A percentile compares a stretch with the other conserved stretches of the same genome.
These are phyloP conservation scores for Phytophthora pseudosyringae DNA, from an alignment of 352 stramenopile genomes.

Conservation along the genomic window DNA sequence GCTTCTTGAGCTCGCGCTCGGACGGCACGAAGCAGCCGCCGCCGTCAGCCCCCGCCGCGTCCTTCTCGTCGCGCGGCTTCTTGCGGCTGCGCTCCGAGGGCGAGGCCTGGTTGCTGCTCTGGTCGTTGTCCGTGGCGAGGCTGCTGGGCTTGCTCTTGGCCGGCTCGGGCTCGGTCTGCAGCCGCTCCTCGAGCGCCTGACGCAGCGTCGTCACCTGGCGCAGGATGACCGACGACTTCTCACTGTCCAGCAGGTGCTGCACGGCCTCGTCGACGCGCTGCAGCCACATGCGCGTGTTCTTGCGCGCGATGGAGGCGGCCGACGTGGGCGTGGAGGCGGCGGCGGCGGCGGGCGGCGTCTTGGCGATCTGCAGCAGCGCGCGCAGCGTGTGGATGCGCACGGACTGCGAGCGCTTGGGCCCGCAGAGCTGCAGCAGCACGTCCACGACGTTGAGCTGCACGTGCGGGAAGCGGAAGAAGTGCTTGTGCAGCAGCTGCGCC, in stretches of 20 bases:
- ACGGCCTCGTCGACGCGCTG: slow-evolving; percentile 51
- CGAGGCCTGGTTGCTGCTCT: slow-evolving; percentile 16
- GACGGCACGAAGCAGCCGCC: background rate
- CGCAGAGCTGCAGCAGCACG: slow-evolving; percentile 60
- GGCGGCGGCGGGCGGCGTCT: slow-evolving; percentile 35
- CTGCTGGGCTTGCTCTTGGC: slow-evolving; percentile 9
- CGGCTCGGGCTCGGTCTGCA: slow-evolving; percentile 18
- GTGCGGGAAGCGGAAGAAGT: slow-evolving; percentile 83
- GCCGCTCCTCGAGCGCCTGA: slow-evolving; percentile 51
- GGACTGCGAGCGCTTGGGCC: slow-evolving; percentile 45
- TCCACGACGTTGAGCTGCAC: slow-evolving; percentile 79
- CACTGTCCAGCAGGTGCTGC: slow-evolving; percentile 41
- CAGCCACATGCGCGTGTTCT: slow-evolving; percentile 47
- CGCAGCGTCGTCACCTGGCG: slow-evolving; percentile 66
- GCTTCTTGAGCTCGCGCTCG: slow-evolving; percentile 41
- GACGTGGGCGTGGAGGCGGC: slow-evolving; percentile 34
- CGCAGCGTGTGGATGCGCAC: slow-evolving; percentile 82
- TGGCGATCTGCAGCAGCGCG: slow-evolving; percentile 74
- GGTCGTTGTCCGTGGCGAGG: background rate
- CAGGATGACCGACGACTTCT: slow-evolving; percentile 64
- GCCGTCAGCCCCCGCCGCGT: slow-evolving; percentile 5
- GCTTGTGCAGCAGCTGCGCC: slow-evolving; percentile 75
- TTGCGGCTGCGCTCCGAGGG: slow-evolving; percentile 31
- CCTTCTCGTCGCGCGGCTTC: slow-evolving; percentile 31
- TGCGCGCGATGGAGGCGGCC: slow-evolving; percentile 31